Conservation (phyloP, 352 stramenopile species). For the Globisporangium perplexum region DNA sequence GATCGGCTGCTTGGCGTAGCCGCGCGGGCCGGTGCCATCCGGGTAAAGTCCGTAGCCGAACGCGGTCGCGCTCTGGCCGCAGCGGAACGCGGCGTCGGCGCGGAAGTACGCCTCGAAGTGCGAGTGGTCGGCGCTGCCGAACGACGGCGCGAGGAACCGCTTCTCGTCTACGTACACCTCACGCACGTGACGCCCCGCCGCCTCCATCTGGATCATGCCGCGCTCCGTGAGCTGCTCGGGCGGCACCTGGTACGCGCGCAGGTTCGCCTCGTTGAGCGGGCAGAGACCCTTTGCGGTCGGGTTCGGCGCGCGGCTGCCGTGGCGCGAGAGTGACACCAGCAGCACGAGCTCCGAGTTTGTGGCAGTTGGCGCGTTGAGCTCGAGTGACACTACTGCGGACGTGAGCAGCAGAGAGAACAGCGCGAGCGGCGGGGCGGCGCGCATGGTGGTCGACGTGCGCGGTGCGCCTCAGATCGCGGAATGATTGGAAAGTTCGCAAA, state of each 20-base stretch:
- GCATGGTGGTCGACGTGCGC: neutral
- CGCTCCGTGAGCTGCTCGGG: conserved; percentile 69
- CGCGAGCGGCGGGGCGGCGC: conserved; percentile 4
- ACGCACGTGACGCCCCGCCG: conserved; percentile 55
- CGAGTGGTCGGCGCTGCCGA: conserved; percentile 50
- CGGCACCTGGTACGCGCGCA: conserved; percentile 52
- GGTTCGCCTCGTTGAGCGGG: conserved; percentile 57
- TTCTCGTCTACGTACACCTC: conserved; percentile 64
- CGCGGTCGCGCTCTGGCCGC: conserved; percentile 61
- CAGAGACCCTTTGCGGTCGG: conserved; percentile 53
- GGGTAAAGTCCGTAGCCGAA: conserved; percentile 70
- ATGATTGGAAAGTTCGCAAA: no score
- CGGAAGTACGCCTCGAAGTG: conserved; percentile 76
- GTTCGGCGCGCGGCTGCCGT: conserved; percentile 70
- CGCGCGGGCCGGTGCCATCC: conserved; percentile 50
- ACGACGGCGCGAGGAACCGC: conserved; percentile 54
- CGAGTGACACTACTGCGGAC: neutral
- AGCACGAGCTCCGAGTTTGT: conserved; percentile 50
- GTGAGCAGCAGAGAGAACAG: neutral
- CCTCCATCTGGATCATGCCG: conserved; percentile 69
- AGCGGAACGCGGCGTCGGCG: conserved; percentile 60
- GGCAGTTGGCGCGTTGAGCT: no score
- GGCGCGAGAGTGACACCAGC: conserved; percentile 62
- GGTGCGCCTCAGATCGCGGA: neutral
- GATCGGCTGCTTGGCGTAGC: conserved; percentile 56